Base-by-base conservation (phyloP, 768 basidiomycete species). In the Leccinum longicurvipes region DNA sequence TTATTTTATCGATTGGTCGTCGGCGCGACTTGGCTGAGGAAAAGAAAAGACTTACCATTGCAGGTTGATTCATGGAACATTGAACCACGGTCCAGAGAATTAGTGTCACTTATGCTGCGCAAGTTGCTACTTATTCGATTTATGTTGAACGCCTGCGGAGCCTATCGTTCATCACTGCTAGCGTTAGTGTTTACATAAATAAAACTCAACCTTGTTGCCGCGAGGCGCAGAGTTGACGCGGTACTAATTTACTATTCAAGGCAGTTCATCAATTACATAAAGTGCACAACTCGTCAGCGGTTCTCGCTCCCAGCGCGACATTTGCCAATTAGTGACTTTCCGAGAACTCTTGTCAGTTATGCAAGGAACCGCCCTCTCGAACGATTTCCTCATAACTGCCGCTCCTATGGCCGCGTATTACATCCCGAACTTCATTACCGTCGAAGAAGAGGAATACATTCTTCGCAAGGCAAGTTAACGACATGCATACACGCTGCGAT, bases 401-500 rank as follows among this genome's bases (percentile, higher is more conserved):
- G 59, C 67, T 14, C 59, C 56, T 44, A 64, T 72, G 45, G 76
- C 78, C 53, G 75, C 76, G 3, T 84, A 82, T 65, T 93, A 94
- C 71, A 76, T 93, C 19, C 89, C 89, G 6, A 76, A 91, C 59
- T 94, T 93, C 68, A 75, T 89, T 34, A 82, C 82, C 53, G 80
- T 79, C 54, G 82, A 85, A 27, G 93, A 96, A 73, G 92, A 96
- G 65, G 73, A 76, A 36, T 88, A 89, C 67, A 72, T 95, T 34
- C 73, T 89, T 56, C 80, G 86, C 54, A 94, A 94, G 80, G 92
- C 86, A 56, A 62, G 60, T 63, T 53, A 53, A 48, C 6, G 17
- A 27, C 21, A 45, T 41, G 47, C 29, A 19, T 12, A 19, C 3
- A 39, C n/a, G 32, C 14, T 3, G 14, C 32, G 47, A 42, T 31